Evolutionary conservation across 345 rosid genomes (phyloP).

Genomic region (Ceriops decandra): DNA sequence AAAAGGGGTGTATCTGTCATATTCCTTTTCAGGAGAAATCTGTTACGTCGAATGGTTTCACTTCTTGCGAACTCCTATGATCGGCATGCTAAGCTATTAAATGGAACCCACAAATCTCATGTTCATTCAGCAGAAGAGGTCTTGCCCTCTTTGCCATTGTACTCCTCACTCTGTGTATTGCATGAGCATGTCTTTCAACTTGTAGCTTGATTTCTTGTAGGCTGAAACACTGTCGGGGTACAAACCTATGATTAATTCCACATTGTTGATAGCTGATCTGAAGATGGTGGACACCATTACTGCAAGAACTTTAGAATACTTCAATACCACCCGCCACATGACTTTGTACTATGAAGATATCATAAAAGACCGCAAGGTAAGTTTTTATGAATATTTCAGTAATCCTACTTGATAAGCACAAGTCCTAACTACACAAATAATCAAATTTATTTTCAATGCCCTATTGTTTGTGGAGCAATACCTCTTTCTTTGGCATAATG

Average conservation of each 20-base stretch:
- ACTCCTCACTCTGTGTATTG: not conserved
- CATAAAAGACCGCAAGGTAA: conserved; percentile 44
- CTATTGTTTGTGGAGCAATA: too few relatives aligned
- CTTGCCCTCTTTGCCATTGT: not conserved
- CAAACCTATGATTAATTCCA: conserved; percentile 61
- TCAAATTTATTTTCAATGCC: too few relatives aligned
- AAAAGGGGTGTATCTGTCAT: conserved; percentile 56
- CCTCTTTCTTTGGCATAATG: too few relatives aligned
- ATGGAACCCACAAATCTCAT: conserved; percentile 91
- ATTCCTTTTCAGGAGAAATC: conserved; percentile 66
- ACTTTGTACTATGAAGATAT: conserved; percentile 73
- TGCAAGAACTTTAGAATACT: conserved; percentile 48
- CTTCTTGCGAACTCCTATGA: conserved; percentile 73
- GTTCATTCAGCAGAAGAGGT: conserved; percentile 85
- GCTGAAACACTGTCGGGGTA: conserved; percentile 67
- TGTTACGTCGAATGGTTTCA: conserved; percentile 73
- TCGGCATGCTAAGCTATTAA: conserved; percentile 63
- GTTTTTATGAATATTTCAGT: not conserved
- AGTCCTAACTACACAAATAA: too few relatives aligned
- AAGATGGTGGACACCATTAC: conserved; percentile 46
- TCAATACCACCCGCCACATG: conserved; percentile 61
- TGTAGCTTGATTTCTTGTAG: conserved; percentile 32
- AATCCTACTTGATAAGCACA: not conserved
- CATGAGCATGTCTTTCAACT: conserved; percentile 2
- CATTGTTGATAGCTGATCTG: conserved; percentile 54